A percentile compares a stretch with the other conserved stretches of the same genome.
These are phyloP conservation scores for Oryza nivara DNA, from an alignment of 176 grass and related monocot species.

Conservation along the genomic window DNA sequence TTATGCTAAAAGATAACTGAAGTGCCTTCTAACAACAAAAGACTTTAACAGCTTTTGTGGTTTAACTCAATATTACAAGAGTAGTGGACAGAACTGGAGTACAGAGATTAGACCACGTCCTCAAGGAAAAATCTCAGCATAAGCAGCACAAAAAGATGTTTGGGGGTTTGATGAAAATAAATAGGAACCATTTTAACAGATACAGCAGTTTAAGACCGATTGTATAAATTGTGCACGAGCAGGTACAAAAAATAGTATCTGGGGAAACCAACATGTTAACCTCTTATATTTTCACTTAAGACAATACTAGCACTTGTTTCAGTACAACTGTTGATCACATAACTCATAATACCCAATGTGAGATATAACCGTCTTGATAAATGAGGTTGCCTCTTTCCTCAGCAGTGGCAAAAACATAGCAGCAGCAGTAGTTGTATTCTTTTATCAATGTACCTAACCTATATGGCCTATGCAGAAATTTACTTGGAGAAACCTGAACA, in stretches of 20 bases:
- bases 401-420: slow-evolving; percentile 13
- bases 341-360: background rate
- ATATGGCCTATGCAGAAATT: background rate
- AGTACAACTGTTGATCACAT: slow-evolving; percentile 1
- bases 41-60: background rate
- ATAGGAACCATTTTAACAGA: too few species aligned
- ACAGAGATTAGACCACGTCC: background rate
- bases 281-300: background rate
- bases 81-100: background rate
- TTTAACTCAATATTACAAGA: background rate
- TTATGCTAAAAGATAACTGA: background rate
- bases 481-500: slow-evolving; percentile 20
- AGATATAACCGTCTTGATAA: background rate
- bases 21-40: background rate
- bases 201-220: background rate
- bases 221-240: background rate
- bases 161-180: background rate
- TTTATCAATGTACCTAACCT: slow-evolving; percentile 8
- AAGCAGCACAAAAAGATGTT: background rate
- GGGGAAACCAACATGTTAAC: background rate
- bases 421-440: background rate
- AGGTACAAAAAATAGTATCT: background rate
- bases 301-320: slow-evolving; percentile 4
- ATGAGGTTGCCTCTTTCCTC: slow-evolving; percentile 17
- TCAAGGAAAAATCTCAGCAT: background rate